Evolutionary conservation across 176 grass and related monocot genomes (phyloP), one percentile per base, ranked within the genome.

Genomic region (Triticum dicoccoides): DNA sequence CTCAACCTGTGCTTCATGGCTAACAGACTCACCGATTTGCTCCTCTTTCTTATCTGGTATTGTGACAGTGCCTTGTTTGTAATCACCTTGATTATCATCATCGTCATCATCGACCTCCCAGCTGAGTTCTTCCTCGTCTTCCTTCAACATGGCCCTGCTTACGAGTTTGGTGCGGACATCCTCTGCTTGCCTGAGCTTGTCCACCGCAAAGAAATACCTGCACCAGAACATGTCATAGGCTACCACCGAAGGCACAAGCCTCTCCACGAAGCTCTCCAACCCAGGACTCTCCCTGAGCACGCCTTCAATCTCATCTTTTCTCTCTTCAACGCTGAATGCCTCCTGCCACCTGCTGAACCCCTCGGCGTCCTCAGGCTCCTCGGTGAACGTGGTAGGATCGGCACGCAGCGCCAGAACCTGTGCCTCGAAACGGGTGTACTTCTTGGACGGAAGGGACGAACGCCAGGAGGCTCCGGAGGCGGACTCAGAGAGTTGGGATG

Each of bases 101-200:
- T 92, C 92, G 0, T 97, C 94, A 39, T 97, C 96, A 59, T 96
- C 89, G 0, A 92, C 92, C 29, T 95, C 96, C 93, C 92, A 95
- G 61, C 90, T 94, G 18, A 95, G 85, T 38, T 94, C 90, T 73
- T 98, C 90, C 29, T 98, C 91, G 7, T 96, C 92, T 65, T 97
- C 92, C 80, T 86, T 91, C 0, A 84, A 89, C 86, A 95, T 86
- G 32, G 90, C 93, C 90, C 92, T 90, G 85, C 59, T 92, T 42
- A 98, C 96, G 3, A 98, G 89, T 85, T 94, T 98, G 30, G 90
- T 94, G 34, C 93, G 87, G 58, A 91, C 92, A 94, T 96, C 93
- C 76, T 96, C 93, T 13, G 93, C 92, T 83, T 92, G 93, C 84
- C 80, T 89, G 84, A 98, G 92, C 90, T 98, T 98, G 82, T 90